Evolutionary conservation across 78 protist genomes (phyloP).

Genomic region (Dictyostelium intermedium): DNA sequence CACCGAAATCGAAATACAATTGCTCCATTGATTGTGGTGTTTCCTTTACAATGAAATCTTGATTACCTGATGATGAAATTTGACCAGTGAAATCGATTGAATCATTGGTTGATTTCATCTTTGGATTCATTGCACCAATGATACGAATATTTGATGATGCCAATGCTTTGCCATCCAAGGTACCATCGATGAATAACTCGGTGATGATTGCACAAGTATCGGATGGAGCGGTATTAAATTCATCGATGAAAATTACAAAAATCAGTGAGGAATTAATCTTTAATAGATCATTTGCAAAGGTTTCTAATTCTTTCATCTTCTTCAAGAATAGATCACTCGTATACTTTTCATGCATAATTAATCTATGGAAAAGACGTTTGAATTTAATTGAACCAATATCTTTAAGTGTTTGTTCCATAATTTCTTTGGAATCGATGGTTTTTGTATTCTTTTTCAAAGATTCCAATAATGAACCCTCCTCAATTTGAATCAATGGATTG

Average conservation of each 20-base stretch:
- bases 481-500: constrained; percentile 3
- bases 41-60: constrained; percentile 37
- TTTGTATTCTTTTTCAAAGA: background rate
- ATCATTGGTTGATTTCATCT: background rate
- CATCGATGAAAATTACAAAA: constrained; percentile 81
- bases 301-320: background rate
- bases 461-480: background rate
- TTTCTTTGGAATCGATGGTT: background rate
- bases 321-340: constrained; percentile 5
- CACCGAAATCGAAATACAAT: constrained; percentile 48
- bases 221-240: constrained; percentile 65
- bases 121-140: constrained; percentile 83
- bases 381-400: constrained; percentile 27
- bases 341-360: constrained; percentile 69
- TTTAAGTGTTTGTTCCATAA: background rate
- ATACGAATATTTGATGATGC: constrained; percentile 44
- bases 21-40: constrained; percentile 58
- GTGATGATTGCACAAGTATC: constrained; percentile 74
- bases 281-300: background rate
- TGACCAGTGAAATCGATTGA: constrained; percentile 8
- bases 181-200: constrained; percentile 81
- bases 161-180: constrained; percentile 54
- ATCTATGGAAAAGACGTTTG: constrained; percentile 56
- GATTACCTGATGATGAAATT: background rate
- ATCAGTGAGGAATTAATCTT: background rate